Evolutionary conservation across 148 eudicot genomes (phyloP), one percentile per base, ranked within the genome.

Genomic region (Fagopyrum esculentum): DNA sequence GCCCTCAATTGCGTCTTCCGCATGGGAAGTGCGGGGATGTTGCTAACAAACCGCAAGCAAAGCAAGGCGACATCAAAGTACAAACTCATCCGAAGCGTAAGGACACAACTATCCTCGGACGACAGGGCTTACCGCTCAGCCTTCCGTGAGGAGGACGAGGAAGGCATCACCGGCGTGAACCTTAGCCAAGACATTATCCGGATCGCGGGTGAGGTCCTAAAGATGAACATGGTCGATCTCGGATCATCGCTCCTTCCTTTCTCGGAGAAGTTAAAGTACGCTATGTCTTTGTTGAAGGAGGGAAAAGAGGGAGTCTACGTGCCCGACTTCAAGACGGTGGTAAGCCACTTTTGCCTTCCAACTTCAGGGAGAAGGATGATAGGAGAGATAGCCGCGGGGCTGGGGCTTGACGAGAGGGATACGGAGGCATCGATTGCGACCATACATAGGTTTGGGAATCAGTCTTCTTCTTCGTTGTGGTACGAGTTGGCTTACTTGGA

Each of bases 401-500:
- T 78, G 29, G 76, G 61, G 52, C 80, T 86, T 19, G 75, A 77
- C n/a, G 80, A 80, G 46, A 75, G 78, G 73, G 84, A 86, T 54
- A 80, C 51, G 3, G 87, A 84, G 75, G 84, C 87, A 3, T 82
- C 87, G 2, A 78, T 85, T 60, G 82, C 82, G 80, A 86, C 85
- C 2, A 71, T 84, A 5, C 76, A 78, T 46, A 78, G 87, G 64
- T 86, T 86, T 35, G 87, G 86, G 7, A 84, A 86, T 66, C 83
- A 84, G 12, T 86, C 88, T 8, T 83, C 86, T 0, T 86, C 86
- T 4, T 81, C 84, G 6, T 71, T 86, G 35, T 86, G 86, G 88
- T 86, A 83, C 16, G 86, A 86, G 81, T 74, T 86, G 17, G 71
- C 86, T 71, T 86, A 86, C 73, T 77, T 83, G 69, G 88, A 86